Conservation (phyloP, 2,329 filamentous ascomycete species). For the Dendrostoma leiphaemia region DNA sequence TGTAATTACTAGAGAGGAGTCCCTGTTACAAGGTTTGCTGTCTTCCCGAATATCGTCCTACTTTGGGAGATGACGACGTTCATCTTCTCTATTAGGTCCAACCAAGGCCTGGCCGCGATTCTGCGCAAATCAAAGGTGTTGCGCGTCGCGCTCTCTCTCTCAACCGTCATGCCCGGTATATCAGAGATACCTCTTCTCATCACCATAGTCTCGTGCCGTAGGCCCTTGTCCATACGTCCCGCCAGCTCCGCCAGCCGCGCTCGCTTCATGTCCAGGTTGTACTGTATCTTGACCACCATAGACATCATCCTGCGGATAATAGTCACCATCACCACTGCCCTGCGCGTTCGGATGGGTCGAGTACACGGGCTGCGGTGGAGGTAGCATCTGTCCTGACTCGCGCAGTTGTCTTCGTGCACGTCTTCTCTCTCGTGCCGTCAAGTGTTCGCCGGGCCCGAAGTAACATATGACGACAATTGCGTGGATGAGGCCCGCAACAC, state of each 20-base stretch:
- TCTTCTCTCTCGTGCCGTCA: neutral
- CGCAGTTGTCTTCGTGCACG: no score
- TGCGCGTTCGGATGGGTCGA: neutral
- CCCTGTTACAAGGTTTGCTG: no score
- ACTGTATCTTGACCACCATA: neutral
- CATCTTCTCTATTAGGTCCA: no score
- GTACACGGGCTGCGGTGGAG: neutral
- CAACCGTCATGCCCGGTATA: neutral
- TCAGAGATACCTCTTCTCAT: neutral
- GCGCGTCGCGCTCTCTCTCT: no score
- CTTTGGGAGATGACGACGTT: no score
- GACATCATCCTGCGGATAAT: neutral
- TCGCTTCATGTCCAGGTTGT: no score
- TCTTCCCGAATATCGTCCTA: no score
- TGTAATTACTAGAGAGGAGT: no score
- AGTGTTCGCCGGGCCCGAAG: neutral
- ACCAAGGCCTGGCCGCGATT: no score
- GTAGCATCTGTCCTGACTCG: no score
- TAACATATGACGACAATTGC: slow-evolving; percentile 1
- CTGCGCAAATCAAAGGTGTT: no score
- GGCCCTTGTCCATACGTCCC: neutral
- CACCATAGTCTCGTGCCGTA: neutral
- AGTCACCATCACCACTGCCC: neutral
- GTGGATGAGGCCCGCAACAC: neutral
- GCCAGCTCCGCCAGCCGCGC: no score